Evolutionary conservation across 202 grass and related monocot species (phyloP), one percentile per base, ranked within the genome.

Genomic region (Setaria viridis): DNA sequence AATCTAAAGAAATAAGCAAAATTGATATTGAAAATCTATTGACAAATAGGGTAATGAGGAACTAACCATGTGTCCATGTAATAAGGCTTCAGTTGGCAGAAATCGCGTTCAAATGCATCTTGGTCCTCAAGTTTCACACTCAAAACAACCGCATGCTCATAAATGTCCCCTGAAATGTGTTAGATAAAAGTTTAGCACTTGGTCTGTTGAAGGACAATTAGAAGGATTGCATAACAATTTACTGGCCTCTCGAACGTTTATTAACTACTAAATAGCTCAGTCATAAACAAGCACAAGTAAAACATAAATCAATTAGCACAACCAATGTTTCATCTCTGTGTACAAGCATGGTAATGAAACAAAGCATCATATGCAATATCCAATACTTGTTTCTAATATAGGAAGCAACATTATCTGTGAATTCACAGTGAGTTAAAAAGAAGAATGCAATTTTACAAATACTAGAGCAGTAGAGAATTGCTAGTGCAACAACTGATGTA

Each of bases 91-190:
- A 99, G 91, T 59, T 96, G 96, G 76, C 91, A 95, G 73, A 99
- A 99, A 85, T 99, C 93, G 3, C 96, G 93, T 69, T 99, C 96
- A 80, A 99, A 99, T 2, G 96, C 88, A 89, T 96, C 91, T 85
- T 99, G 93, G 32, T 99, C 93, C 92, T 99, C 91, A 78, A 90
- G 91, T 78, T 98, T 96, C 80, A 96, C 93, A 83, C 96, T 99
- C 82, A 99, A 77, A 72, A 96, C 69, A 80, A 99, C 90, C 8
- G 91, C 93, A 83, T 96, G 96, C 58, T 99, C 96, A n/a, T 91
- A 96, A 76, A 99, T 94, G 66, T 99, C 93, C 75, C 93, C 96
- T 99, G 91, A 82, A 91, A 91, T 68, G n/a, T 78, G 59, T 66
- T 65, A 80, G 0, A 67, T 53, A 85, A 41, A 39, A 41, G n/a